Conservation (phyloP, 495 filamentous ascomycete species). For the Pyrenopolyporus hunteri region DNA sequence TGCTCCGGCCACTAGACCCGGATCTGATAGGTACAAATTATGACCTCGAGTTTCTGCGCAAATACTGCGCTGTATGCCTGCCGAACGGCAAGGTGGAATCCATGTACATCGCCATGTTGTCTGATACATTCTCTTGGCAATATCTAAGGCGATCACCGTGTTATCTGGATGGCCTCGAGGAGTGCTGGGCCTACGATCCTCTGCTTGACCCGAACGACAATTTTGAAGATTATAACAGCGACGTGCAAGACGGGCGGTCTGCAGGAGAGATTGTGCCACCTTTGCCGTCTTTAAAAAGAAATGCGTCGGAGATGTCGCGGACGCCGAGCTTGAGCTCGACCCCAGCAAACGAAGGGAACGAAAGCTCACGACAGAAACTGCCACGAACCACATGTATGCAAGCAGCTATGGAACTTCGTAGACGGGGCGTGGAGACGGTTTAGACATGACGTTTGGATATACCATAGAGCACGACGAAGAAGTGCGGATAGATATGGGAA, state of each 20-base stretch:
- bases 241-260: constrained; percentile 50
- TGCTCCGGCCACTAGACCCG: constrained; percentile 57
- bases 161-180: constrained; percentile 57
- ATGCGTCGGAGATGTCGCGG: constrained; percentile 54
- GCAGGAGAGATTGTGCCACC: constrained; percentile 55
- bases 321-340: constrained; percentile 52
- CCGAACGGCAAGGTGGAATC: constrained; percentile 59
- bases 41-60: constrained; percentile 55
- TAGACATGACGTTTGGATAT: constrained; percentile 38
- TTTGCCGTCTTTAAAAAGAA: constrained; percentile 53
- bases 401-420: constrained; percentile 40
- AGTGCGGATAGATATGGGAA: constrained; percentile 30
- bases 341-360: constrained; percentile 30
- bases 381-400: constrained; percentile 39
- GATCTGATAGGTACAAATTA: constrained; percentile 46
- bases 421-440: constrained; percentile 41
- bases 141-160: constrained; percentile 51
- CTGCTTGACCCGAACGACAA: constrained; percentile 52
- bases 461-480: constrained; percentile 29
- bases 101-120: constrained; percentile 60
- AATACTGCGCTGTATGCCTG: constrained; percentile 57
- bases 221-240: constrained; percentile 44
- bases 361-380: constrained; percentile 41
- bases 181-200: constrained; percentile 55
- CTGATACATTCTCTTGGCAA: constrained; percentile 55